These are phyloP conservation scores for Vigna unguiculata DNA, from an alignment of 306 rosid genomes.

Conservation along the genomic window DNA sequence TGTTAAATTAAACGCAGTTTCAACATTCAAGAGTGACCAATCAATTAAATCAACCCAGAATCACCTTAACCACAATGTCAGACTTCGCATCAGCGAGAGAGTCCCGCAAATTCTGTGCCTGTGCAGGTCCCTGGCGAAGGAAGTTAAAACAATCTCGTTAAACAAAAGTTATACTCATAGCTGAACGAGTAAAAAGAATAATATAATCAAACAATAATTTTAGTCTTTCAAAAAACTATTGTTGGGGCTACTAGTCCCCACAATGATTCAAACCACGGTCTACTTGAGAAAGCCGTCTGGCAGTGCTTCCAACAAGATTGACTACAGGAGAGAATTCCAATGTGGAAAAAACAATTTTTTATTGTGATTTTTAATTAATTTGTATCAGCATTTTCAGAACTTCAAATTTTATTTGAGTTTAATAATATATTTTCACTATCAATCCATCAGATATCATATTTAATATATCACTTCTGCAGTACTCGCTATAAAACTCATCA, in stretches of 20 bases:
- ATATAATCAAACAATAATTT: neutral
- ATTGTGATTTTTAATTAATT: neutral
- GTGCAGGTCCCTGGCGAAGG: conserved; percentile 89
- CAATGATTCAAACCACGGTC: neutral
- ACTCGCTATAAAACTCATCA: neutral
- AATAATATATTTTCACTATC: neutral
- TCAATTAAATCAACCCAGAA: neutral
- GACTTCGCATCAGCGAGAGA: conserved; percentile 88
- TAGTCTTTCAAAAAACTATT: neutral
- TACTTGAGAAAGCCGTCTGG: neutral
- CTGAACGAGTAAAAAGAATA: neutral
- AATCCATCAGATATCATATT: neutral
- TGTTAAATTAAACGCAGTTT: neutral
- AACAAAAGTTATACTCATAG: neutral
- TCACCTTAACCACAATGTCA: conserved; percentile 94
- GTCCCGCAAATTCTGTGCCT: conserved; percentile 95
- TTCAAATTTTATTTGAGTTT: neutral
- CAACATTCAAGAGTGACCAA: neutral
- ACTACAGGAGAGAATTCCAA: neutral
- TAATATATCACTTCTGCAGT: neutral
- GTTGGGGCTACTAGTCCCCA: neutral
- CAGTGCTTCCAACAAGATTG: neutral
- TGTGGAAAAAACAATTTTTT: neutral
- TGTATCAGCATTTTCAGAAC: neutral
- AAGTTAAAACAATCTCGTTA: conserved; percentile 8